These are phyloP conservation scores for Kalmusia sp. DNA, from an alignment of 2,329 filamentous ascomycete genomes.

Conservation along the genomic window DNA sequence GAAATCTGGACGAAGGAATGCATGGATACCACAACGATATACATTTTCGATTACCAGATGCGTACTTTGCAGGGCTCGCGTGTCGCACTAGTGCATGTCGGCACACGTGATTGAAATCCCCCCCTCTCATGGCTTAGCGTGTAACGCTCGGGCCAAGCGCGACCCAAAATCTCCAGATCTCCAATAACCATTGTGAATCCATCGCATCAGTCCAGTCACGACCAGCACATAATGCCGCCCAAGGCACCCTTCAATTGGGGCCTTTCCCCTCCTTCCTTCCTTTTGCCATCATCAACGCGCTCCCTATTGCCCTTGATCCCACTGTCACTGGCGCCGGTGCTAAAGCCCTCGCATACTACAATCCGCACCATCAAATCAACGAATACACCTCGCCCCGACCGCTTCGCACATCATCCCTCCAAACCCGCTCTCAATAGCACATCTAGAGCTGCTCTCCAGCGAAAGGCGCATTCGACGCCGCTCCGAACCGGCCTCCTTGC, in stretches of 20 bases:
- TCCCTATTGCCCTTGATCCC: slow-evolving; percentile 27
- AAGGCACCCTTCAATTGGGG: slow-evolving; percentile 44
- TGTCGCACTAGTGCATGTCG: not conserved
- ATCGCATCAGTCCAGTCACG: slow-evolving; percentile 11
- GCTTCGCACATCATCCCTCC: slow-evolving; percentile 60
- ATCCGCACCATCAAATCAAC: slow-evolving; percentile 62
- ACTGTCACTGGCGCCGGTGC: slow-evolving; percentile 19
- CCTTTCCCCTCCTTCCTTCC: slow-evolving; percentile 33
- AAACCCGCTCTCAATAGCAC: slow-evolving; percentile 63
- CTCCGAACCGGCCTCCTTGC: slow-evolving; percentile 82
- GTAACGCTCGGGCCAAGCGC: slow-evolving; percentile 8
- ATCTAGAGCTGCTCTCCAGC: slow-evolving; percentile 64
- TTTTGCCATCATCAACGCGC: slow-evolving; percentile 36
- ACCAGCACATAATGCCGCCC: slow-evolving; percentile 40
- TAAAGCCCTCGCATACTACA: slow-evolving; percentile 28
- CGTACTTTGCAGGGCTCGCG: not conserved
- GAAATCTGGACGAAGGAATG: slow-evolving; percentile 5
- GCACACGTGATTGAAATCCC: slow-evolving; percentile 9
- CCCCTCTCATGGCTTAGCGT: not conserved
- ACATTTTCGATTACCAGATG: not conserved
- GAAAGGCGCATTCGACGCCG: slow-evolving; percentile 64
- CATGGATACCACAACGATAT: not conserved
- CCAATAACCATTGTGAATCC: slow-evolving; percentile 14
- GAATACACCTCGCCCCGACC: slow-evolving; percentile 56
- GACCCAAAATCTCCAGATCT: slow-evolving; percentile 29